These are phyloP conservation scores for Phytophthora litchii DNA, from an alignment of 352 stramenopile genomes.

Conservation along the genomic window DNA sequence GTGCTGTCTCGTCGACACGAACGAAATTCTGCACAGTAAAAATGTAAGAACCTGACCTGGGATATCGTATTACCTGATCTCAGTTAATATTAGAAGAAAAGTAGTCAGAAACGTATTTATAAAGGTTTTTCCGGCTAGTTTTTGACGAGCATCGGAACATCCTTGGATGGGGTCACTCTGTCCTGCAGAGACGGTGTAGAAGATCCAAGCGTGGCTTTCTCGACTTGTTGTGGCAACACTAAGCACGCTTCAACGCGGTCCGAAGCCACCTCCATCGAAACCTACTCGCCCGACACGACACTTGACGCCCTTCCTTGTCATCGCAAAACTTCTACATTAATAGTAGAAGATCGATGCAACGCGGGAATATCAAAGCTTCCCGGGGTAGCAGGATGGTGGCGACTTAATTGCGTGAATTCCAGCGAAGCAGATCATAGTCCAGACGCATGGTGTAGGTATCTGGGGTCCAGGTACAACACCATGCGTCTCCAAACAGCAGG, in stretches of 20 bases:
- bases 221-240: slow-evolving; percentile 9
- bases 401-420: slow-evolving; percentile 6
- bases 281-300: slow-evolving; percentile 4
- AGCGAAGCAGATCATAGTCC: not conserved
- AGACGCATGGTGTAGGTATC: too few relatives aligned
- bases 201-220: not conserved
- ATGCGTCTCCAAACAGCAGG: not conserved
- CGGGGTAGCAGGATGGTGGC: not conserved
- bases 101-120: slow-evolving; percentile 12
- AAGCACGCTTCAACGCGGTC: slow-evolving; percentile 21
- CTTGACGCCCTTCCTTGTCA: slow-evolving; percentile 24
- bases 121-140: slow-evolving; percentile 28
- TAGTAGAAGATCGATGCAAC: slow-evolving; percentile 5
- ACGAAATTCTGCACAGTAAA: slow-evolving; percentile 3
- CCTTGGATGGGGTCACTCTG: slow-evolving; percentile 7
- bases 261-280: slow-evolving; percentile 21
- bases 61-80: not conserved
- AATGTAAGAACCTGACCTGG: not conserved
- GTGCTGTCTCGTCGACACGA: slow-evolving; percentile 13
- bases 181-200: not conserved
- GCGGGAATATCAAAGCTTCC: not conserved
- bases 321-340: slow-evolving; percentile 22
- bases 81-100: not conserved
- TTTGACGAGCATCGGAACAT: slow-evolving; percentile 17
- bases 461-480: not conserved